These are phyloP conservation scores for Echium plantagineum DNA, from an alignment of 257 asterid genomes.

Conservation along the genomic window DNA sequence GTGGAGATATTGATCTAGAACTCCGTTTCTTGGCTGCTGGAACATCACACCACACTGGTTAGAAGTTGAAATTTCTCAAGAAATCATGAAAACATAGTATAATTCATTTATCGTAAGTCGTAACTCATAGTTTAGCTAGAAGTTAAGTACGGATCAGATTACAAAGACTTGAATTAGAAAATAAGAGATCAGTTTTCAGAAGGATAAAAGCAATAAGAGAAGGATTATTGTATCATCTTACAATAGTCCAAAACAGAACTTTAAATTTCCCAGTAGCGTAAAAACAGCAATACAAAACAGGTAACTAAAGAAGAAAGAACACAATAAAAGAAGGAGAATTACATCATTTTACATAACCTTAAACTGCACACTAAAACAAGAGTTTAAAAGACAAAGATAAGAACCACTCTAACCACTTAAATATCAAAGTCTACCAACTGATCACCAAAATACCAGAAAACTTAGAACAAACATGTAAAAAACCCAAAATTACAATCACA, in stretches of 20 bases:
- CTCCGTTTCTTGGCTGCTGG: constrained; percentile 59
- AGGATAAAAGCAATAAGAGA: no score
- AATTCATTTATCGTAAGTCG: neutral
- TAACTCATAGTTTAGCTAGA: neutral
- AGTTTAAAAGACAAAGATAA: neutral
- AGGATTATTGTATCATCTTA: no score
- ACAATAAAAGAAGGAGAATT: no score
- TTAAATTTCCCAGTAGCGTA: no score
- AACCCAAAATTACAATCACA: no score
- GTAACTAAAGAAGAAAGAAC: no score
- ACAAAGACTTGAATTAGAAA: neutral
- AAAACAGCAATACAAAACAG: no score
- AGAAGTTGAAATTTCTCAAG: constrained; percentile 1
- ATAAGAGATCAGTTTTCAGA: no score
- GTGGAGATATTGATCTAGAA: constrained; percentile 24
- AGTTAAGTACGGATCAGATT: neutral
- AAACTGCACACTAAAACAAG: no score
- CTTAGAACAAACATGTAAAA: neutral
- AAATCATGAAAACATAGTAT: neutral
- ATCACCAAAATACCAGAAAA: neutral
- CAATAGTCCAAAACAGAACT: no score
- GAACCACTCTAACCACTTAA: neutral
- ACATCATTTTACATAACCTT: no score
- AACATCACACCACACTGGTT: constrained; percentile 1
- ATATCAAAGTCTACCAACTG: neutral